Percentiles rank a stretch among this genome's conserved stretches.
Conservation (phyloP, 495 filamentous ascomycete genomes). For the Schizothecium vesticola region DNA sequence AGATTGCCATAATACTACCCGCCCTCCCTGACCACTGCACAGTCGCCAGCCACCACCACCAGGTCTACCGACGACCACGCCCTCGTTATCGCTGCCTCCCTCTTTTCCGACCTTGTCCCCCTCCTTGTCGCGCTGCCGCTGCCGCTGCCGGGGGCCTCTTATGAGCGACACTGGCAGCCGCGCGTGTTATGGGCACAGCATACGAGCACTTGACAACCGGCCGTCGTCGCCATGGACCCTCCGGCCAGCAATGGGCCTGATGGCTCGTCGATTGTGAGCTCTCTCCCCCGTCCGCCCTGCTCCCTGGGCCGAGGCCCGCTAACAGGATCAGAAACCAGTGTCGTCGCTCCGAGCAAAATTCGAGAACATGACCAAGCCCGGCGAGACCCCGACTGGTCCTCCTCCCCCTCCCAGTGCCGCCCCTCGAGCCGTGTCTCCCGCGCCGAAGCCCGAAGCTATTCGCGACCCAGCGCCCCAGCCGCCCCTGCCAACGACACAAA, state of each 20-base stretch:
- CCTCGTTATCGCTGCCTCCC: not conserved
- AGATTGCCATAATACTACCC: not conserved
- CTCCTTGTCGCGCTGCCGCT: not conserved
- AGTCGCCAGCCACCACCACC: not conserved
- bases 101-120: not conserved
- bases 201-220: conserved; percentile 26
- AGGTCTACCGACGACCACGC: not conserved
- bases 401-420: conserved; percentile 14
- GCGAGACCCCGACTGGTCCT: conserved; percentile 28
- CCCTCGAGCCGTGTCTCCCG: conserved; percentile 33
- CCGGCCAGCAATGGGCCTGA: conserved; percentile 44
- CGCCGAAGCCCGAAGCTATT: conserved; percentile 35
- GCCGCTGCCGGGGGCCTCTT: conserved; percentile 12
- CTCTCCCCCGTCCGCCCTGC: not conserved
- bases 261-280: conserved; percentile 55
- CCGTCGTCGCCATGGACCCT: conserved; percentile 36
- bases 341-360: conserved; percentile 91
- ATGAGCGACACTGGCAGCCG: conserved; percentile 20
- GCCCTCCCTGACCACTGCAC: not conserved
- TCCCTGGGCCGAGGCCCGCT: conserved; percentile 20
- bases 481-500: conserved; percentile 40
- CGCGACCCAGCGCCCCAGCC: conserved; percentile 36
- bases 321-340: conserved; percentile 59
- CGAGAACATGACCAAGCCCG: conserved; percentile 69
- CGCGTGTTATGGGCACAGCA: conserved; percentile 31